phyloP scores from a whole-genome alignment of 2,329 filamentous ascomycete species.

The Nigrograna mackinnonii region DNA sequence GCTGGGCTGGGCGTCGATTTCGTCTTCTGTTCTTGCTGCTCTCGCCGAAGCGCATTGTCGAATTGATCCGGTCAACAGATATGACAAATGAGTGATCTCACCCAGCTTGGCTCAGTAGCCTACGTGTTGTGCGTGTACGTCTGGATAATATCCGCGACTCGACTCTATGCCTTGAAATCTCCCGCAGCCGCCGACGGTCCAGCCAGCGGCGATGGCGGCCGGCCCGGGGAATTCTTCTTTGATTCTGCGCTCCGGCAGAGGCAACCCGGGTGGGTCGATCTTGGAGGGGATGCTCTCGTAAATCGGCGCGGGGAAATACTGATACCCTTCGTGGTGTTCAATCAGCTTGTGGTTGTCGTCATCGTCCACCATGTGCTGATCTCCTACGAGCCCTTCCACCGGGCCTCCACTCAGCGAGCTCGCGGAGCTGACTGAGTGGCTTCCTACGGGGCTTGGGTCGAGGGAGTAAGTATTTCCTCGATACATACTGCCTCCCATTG shows the following conservation, averaged over 20 bases:
- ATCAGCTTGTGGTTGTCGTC: slow-evolving; percentile 43
- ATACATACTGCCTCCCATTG: slow-evolving; percentile 37
- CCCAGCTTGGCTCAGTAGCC: slow-evolving; percentile 35
- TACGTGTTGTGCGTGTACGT: slow-evolving; percentile 44
- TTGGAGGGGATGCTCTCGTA: slow-evolving; percentile 45
- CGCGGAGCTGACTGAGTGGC: slow-evolving; percentile 50
- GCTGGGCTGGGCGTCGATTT: too few species aligned
- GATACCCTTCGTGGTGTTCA: slow-evolving; percentile 47
- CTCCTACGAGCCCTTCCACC: slow-evolving; percentile 45
- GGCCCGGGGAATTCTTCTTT: slow-evolving; percentile 48
- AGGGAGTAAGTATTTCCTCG: slow-evolving; percentile 39
- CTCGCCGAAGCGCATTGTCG: slow-evolving; percentile 8
- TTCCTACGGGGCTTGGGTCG: slow-evolving; percentile 42
- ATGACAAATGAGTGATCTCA: slow-evolving; percentile 12
- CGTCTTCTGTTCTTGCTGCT: too few species aligned
- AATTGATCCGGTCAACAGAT: slow-evolving; percentile 14
- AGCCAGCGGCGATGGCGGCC: slow-evolving; percentile 27
- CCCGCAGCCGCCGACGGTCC: slow-evolving; percentile 44
- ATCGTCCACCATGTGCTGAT: slow-evolving; percentile 44
- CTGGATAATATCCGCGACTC: slow-evolving; percentile 51
- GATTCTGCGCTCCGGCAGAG: slow-evolving; percentile 41
- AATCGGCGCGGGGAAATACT: slow-evolving; percentile 50
- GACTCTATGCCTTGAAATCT: slow-evolving; percentile 51
- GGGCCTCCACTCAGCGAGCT: slow-evolving; percentile 44
- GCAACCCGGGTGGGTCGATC: slow-evolving; percentile 27